Percentiles rank a stretch among this genome's conserved stretches.
These are phyloP conservation scores for Meyerozyma carpophila DNA, from an alignment of 1,139 yeast genomes.

Conservation along the genomic window DNA sequence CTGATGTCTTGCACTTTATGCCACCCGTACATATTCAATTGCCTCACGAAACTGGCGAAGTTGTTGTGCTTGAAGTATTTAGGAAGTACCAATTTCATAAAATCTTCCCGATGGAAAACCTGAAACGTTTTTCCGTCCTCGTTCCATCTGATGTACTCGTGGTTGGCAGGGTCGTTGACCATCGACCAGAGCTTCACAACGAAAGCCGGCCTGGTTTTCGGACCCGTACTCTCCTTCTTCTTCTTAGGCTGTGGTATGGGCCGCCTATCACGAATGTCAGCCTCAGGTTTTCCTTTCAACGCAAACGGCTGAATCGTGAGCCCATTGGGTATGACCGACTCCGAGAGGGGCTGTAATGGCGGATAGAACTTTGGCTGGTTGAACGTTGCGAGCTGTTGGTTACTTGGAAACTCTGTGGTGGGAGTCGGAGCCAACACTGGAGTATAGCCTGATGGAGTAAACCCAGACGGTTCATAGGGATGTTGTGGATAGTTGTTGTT, in stretches of 20 bases:
- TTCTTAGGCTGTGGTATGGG: constrained; percentile 13
- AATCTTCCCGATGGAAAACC: constrained; percentile 78
- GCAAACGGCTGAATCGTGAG: constrained; percentile 11
- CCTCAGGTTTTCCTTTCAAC: constrained; percentile 6
- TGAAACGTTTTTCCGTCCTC: constrained; percentile 81
- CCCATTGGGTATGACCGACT: constrained; percentile 28
- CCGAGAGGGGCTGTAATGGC: constrained; percentile 32
- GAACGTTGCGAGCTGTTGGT: constrained; percentile 11
- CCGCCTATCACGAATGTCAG: constrained; percentile 6
- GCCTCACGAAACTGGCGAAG: constrained; percentile 27
- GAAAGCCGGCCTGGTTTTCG: constrained; percentile 69
- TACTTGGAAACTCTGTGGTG: background rate
- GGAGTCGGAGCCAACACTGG: constrained; percentile 9
- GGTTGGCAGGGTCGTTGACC: constrained; percentile 77
- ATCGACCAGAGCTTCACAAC: constrained; percentile 91
- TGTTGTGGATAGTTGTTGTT: constrained; percentile 2
- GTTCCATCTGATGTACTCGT: constrained; percentile 75
- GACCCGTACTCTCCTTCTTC: constrained; percentile 30
- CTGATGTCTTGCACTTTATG: constrained; percentile 85
- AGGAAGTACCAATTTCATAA: constrained; percentile 80
- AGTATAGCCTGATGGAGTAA: constrained; percentile 8
- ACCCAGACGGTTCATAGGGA: constrained; percentile 6
- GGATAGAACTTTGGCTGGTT: constrained; percentile 17
- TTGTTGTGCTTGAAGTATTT: constrained; percentile 14
- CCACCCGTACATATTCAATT: constrained; percentile 97